Percentiles rank a stretch among this genome's conserved stretches.
phyloP scores from a whole-genome alignment of 495 filamentous ascomycete species.

The Aspergillus incahuasiensis region DNA sequence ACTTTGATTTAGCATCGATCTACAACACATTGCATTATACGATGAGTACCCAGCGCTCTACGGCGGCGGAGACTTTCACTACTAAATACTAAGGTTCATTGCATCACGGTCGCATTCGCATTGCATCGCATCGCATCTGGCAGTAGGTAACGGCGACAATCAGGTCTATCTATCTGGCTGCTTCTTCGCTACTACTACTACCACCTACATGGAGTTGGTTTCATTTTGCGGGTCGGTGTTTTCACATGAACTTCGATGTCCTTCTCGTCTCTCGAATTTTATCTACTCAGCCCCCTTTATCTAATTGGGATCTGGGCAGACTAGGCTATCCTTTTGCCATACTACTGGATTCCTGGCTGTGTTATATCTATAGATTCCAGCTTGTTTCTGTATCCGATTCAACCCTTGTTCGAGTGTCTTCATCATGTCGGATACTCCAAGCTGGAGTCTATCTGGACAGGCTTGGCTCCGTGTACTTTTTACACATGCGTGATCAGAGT shows the following conservation, averaged over 20 bases:
- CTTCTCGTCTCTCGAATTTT: not conserved
- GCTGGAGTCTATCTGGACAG: not conserved
- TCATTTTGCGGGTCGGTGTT: not conserved
- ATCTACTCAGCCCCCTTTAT: too few species aligned
- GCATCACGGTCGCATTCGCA: too few species aligned
- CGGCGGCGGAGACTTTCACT: not conserved
- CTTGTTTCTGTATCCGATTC: not conserved
- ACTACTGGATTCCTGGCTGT: slow-evolving; percentile 7
- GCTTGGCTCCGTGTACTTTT: not conserved
- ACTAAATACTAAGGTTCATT: too few species aligned
- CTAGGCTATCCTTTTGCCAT: too few species aligned
- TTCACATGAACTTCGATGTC: not conserved
- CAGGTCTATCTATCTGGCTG: slow-evolving; percentile 5
- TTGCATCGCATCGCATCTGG: not conserved
- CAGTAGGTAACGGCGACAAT: slow-evolving; percentile 1
- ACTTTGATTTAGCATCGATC: not conserved
- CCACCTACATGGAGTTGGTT: slow-evolving; percentile 11
- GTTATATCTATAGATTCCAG: not conserved
- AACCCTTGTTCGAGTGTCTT: not conserved
- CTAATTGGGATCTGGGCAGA: not conserved
- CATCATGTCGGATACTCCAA: not conserved
- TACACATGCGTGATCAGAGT: too few species aligned
- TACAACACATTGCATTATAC: not conserved
- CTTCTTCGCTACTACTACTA: slow-evolving; percentile 6
- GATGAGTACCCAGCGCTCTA: not conserved